Percentiles rank a stretch among this genome's conserved stretches.
Evolutionary conservation across 1,284 basidiomycete species (phyloP).

Genomic region (Boletellus sp.): DNA sequence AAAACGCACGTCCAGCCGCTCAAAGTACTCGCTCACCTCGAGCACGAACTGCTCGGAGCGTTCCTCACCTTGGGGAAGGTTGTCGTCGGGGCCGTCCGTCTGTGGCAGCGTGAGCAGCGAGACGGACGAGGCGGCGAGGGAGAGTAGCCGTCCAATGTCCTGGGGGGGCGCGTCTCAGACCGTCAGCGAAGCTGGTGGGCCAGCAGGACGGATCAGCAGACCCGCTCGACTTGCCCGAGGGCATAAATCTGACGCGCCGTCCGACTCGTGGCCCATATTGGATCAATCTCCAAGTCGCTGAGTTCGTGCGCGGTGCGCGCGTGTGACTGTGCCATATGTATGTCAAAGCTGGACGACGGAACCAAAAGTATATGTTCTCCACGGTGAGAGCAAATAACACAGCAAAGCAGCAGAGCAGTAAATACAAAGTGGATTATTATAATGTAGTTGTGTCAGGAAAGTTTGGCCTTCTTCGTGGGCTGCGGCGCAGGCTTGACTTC

Average conservation of each 20-base stretch:
- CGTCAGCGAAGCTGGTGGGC: neutral
- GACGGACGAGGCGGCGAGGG: slow-evolving; percentile 70
- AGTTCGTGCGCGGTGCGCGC: slow-evolving; percentile 9
- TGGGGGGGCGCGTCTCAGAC: slow-evolving; percentile 25
- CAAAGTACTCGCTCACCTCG: slow-evolving; percentile 80
- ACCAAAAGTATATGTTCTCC: neutral
- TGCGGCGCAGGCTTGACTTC: slow-evolving; percentile 56
- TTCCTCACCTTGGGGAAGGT: slow-evolving; percentile 73
- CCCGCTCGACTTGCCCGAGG: slow-evolving; percentile 79
- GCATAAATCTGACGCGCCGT: slow-evolving; percentile 79
- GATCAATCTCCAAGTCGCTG: slow-evolving; percentile 47
- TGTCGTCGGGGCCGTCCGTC: slow-evolving; percentile 62
- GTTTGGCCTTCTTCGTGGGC: slow-evolving; percentile 64
- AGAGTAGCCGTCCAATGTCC: slow-evolving; percentile 72
- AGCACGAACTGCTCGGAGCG: slow-evolving; percentile 78
- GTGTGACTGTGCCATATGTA: slow-evolving; percentile 18
- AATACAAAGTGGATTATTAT: slow-evolving; percentile 33
- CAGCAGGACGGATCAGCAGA: slow-evolving; percentile 26
- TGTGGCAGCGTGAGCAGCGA: slow-evolving; percentile 74
- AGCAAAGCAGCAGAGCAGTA: slow-evolving; percentile 29
- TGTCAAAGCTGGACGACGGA: neutral
- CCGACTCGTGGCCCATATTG: slow-evolving; percentile 75
- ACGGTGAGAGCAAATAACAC: slow-evolving; percentile 23
- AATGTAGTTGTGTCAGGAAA: slow-evolving; percentile 37
- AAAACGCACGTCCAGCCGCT: slow-evolving; percentile 66